Conservation (phyloP, 228 moss, liverwort and hornwort genomes). For the Sphagnum fallax region DNA sequence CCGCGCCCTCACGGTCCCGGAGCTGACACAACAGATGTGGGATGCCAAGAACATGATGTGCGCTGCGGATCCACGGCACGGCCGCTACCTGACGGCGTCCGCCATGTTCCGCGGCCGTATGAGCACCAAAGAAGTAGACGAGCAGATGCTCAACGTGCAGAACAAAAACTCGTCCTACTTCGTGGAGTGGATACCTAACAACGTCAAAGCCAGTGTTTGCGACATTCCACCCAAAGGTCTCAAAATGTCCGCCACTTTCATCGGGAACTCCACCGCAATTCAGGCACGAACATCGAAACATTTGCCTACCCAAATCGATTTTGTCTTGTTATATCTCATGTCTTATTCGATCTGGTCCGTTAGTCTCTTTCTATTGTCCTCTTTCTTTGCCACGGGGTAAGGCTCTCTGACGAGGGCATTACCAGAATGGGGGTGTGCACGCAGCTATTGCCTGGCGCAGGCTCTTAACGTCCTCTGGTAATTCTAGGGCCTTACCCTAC, state of each 20-base stretch:
- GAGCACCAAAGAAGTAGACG: constrained; percentile 57
- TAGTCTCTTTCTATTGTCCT: no score
- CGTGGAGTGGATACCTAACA: constrained; percentile 55
- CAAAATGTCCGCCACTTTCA: constrained; percentile 52
- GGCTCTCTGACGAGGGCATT: no score
- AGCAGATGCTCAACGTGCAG: constrained; percentile 58
- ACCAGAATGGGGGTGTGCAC: no score
- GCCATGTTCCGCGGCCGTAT: constrained; percentile 56
- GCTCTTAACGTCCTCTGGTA: no score
- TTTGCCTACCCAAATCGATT: no score
- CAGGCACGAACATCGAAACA: constrained; percentile 8
- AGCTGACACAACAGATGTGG: constrained; percentile 62
- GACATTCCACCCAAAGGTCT: constrained; percentile 49
- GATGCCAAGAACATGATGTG: constrained; percentile 64
- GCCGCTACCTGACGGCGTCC: constrained; percentile 54
- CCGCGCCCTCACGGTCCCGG: constrained; percentile 44
- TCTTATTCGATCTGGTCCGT: no score
- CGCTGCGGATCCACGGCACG: constrained; percentile 53
- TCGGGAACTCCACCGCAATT: constrained; percentile 51
- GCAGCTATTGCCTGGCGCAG: no score
- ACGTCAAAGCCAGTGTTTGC: constrained; percentile 51
- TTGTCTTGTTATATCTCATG: no score
- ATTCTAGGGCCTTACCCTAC: no score
- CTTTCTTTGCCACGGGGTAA: no score
- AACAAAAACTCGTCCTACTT: constrained; percentile 54